A percentile compares a stretch with the other conserved stretches of the same genome.
These are phyloP conservation scores for Pyrenophora seminiperda DNA, from an alignment of 2,329 filamentous ascomycete species.

Conservation along the genomic window DNA sequence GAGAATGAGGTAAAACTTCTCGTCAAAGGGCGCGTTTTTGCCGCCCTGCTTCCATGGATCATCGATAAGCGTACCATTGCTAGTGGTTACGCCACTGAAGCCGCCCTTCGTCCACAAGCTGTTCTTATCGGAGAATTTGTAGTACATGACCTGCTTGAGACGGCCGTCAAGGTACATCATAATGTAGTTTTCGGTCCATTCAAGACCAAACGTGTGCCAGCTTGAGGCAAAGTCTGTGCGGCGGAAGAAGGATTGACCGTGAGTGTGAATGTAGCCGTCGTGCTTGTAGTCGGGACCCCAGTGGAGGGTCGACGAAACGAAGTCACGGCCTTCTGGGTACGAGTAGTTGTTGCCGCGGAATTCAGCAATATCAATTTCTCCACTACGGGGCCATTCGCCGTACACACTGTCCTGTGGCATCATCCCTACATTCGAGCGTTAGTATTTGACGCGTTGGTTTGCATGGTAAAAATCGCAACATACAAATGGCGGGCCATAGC, in stretches of 20 bases:
- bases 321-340: constrained; percentile 75
- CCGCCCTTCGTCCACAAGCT: constrained; percentile 70
- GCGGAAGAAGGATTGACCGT: constrained; percentile 48
- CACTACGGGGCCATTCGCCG: constrained; percentile 75
- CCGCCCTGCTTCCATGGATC: constrained; percentile 69
- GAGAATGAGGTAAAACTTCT: constrained; percentile 74
- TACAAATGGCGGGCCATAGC: constrained; percentile 84
- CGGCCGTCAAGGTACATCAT: constrained; percentile 83
- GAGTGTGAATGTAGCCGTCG: constrained; percentile 32
- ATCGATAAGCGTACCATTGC: constrained; percentile 66
- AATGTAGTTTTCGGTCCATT: constrained; percentile 81
- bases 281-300: constrained; percentile 62
- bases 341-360: constrained; percentile 76
- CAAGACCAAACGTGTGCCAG: constrained; percentile 72
- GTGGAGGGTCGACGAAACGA: constrained; percentile 76
- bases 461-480: neutral
- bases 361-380: constrained; percentile 83
- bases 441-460: neutral
- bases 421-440: constrained; percentile 50
- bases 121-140: constrained; percentile 61
- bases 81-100: constrained; percentile 64
- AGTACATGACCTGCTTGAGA: constrained; percentile 78
- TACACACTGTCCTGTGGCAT: constrained; percentile 70
- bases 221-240: constrained; percentile 72
- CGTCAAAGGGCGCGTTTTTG: constrained; percentile 73